Evolutionary conservation across 2,329 filamentous ascomycete species (phyloP).

Genomic region (Colletotrichum cuscutae): DNA sequence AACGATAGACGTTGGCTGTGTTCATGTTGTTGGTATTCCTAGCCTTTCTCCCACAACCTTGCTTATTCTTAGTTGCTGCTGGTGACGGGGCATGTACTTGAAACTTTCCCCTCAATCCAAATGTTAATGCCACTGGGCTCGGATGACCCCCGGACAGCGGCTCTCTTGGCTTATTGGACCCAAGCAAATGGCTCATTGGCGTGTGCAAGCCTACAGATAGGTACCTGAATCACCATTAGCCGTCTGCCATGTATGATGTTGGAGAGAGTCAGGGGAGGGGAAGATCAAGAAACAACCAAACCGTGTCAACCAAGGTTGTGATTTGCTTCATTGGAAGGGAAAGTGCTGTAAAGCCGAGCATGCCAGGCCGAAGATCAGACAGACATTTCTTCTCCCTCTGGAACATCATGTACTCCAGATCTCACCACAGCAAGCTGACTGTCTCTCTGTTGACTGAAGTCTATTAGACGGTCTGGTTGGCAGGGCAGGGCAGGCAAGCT

Average conservation of each 20-base stretch:
- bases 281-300: neutral
- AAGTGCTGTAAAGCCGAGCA: neutral
- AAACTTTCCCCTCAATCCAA: neutral
- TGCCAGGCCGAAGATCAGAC: neutral
- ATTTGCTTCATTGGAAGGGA: slow-evolving; percentile 19
- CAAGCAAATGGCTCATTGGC: slow-evolving; percentile 19
- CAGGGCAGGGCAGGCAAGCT: neutral
- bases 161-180: slow-evolving; percentile 14
- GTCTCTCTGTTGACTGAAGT: neutral
- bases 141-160: neutral
- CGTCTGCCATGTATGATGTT: neutral
- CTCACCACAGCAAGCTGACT: neutral
- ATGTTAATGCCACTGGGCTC: neutral
- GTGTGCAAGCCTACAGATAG: neutral
- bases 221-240: slow-evolving; percentile 10
- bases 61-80: slow-evolving; percentile 10
- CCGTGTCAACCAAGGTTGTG: slow-evolving; percentile 10
- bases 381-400: slow-evolving; percentile 14
- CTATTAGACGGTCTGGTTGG: neutral
- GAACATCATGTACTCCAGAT: slow-evolving; percentile 1
- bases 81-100: neutral
- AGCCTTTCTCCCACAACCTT: neutral
- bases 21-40: neutral
- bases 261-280: neutral
- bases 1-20: neutral